phyloP scores from a whole-genome alignment of 208 protist species.

The Wallacemonas sp. region DNA sequence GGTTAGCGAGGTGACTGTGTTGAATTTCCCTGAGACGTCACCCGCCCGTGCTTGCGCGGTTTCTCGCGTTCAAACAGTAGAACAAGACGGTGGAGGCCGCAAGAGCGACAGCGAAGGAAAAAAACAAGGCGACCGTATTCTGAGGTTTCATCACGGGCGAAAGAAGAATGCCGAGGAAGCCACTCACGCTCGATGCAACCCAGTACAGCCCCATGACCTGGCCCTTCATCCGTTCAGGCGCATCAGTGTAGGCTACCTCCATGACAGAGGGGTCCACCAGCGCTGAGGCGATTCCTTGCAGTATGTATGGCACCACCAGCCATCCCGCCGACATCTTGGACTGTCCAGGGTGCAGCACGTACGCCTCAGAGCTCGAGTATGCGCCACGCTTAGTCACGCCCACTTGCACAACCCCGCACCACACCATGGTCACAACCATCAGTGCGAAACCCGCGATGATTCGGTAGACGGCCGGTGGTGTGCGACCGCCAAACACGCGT shows the following conservation, averaged over 20 bases:
- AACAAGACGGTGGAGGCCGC: slow-evolving; percentile 37
- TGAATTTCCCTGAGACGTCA: neutral
- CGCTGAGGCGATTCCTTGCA: slow-evolving; percentile 62
- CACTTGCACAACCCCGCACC: slow-evolving; percentile 54
- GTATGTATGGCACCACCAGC: slow-evolving; percentile 54
- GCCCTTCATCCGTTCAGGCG: slow-evolving; percentile 63
- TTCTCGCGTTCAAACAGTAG: slow-evolving; percentile 34
- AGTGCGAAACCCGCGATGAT: slow-evolving; percentile 39
- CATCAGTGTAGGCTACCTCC: slow-evolving; percentile 60
- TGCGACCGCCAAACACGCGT: slow-evolving; percentile 20
- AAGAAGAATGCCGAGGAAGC: slow-evolving; percentile 58
- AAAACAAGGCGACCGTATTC: slow-evolving; percentile 48
- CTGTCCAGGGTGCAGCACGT: slow-evolving; percentile 28
- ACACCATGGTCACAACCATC: slow-evolving; percentile 55
- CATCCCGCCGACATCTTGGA: slow-evolving; percentile 41
- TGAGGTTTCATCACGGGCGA: slow-evolving; percentile 59
- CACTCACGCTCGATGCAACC: slow-evolving; percentile 60
- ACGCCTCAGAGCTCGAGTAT: slow-evolving; percentile 38
- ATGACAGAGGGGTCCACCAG: slow-evolving; percentile 68
- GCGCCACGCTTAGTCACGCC: slow-evolving; percentile 34
- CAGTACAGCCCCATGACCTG: slow-evolving; percentile 69
- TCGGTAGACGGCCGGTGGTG: slow-evolving; percentile 24
- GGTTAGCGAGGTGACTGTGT: neutral
- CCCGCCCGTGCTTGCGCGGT: no score
- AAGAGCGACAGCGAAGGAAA: slow-evolving; percentile 40